phyloP scores from a whole-genome alignment of 202 grass and related monocot species.

The Zoysia matrella region DNA sequence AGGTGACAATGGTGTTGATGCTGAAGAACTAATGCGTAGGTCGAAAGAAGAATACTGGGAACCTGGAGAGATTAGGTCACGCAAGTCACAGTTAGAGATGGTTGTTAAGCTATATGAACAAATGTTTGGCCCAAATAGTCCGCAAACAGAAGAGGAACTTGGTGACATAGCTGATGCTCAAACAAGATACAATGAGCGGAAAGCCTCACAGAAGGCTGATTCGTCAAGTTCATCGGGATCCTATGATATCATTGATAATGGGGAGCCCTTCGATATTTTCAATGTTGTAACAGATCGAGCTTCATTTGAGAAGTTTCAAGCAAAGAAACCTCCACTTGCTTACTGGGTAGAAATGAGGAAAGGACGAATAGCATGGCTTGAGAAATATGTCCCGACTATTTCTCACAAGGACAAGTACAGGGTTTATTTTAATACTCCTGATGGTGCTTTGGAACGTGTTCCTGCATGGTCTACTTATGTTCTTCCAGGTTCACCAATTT shows the following conservation, averaged over 20 bases:
- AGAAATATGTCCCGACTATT: conserved; percentile 86
- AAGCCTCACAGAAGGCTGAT: conserved; percentile 55
- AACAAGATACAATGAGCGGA: conserved; percentile 87
- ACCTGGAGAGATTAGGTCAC: conserved; percentile 69
- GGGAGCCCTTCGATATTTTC: conserved; percentile 66
- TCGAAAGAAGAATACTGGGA: conserved; percentile 95
- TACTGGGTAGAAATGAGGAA: conserved; percentile 98
- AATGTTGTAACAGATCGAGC: conserved; percentile 66
- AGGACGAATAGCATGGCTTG: conserved; percentile 79
- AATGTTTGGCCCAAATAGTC: conserved; percentile 95
- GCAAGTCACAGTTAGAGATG: conserved; percentile 70
- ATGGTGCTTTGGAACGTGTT: conserved; percentile 87
- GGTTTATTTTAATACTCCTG: conserved; percentile 98
- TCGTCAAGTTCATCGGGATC: conserved; percentile 38
- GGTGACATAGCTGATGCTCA: conserved; percentile 82
- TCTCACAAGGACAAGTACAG: conserved; percentile 83
- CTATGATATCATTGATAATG: conserved; percentile 84
- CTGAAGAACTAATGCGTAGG: conserved; percentile 69
- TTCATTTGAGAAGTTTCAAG: conserved; percentile 79
- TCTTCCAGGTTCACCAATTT: conserved; percentile 67
- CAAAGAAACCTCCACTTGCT: conserved; percentile 77
- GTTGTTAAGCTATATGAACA: conserved; percentile 89
- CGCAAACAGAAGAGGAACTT: conserved; percentile 85
- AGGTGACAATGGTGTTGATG: conserved; percentile 80
- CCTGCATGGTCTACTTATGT: conserved; percentile 97